Percentiles rank a stretch among this genome's conserved stretches.
phyloP scores from a whole-genome alignment of 306 rosid species.

The Quercus parvula region DNA sequence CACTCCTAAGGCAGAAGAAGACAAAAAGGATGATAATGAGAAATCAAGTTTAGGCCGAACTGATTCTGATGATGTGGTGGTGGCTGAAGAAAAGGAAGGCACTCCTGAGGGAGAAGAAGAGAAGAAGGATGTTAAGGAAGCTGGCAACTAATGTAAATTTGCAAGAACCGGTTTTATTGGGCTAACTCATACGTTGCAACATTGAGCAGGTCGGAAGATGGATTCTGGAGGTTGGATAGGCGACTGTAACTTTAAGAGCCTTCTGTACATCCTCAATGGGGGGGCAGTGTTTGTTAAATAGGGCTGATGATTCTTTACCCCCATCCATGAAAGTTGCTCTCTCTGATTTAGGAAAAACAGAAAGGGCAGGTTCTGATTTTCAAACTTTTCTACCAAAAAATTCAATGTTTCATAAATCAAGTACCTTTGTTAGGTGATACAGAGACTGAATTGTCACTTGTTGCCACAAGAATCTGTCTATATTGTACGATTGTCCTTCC shows the following conservation, averaged over 20 bases:
- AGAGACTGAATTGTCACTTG: slow-evolving; percentile 15
- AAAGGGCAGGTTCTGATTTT: slow-evolving; percentile 18
- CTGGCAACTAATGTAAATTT: slow-evolving; percentile 56
- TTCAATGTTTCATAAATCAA: slow-evolving; percentile 8
- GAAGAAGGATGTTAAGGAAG: slow-evolving; percentile 26
- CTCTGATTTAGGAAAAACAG: background rate
- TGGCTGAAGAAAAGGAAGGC: slow-evolving; percentile 21
- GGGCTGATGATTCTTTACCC: slow-evolving; percentile 59
- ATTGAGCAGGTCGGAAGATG: slow-evolving; percentile 71
- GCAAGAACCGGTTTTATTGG: slow-evolving; percentile 39
- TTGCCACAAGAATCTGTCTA: slow-evolving; percentile 27
- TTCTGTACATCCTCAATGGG: slow-evolving; percentile 30
- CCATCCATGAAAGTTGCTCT: slow-evolving; percentile 35
- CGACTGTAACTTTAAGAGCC: slow-evolving; percentile 42
- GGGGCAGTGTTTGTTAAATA: slow-evolving; percentile 29
- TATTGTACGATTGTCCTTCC: background rate
- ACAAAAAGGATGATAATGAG: no score
- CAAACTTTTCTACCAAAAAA: slow-evolving; percentile 16
- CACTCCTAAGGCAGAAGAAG: background rate
- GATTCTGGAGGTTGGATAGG: slow-evolving; percentile 46
- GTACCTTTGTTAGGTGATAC: slow-evolving; percentile 20
- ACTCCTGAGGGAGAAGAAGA: slow-evolving; percentile 29
- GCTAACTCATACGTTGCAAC: slow-evolving; percentile 42
- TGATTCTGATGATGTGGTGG: slow-evolving; percentile 18
- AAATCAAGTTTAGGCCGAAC: slow-evolving; percentile 15